A percentile compares a stretch with the other conserved stretches of the same genome.
These are phyloP conservation scores for Mucor piriformis DNA, from an alignment of 371 early-diverging fungal genomes.

Conservation along the genomic window DNA sequence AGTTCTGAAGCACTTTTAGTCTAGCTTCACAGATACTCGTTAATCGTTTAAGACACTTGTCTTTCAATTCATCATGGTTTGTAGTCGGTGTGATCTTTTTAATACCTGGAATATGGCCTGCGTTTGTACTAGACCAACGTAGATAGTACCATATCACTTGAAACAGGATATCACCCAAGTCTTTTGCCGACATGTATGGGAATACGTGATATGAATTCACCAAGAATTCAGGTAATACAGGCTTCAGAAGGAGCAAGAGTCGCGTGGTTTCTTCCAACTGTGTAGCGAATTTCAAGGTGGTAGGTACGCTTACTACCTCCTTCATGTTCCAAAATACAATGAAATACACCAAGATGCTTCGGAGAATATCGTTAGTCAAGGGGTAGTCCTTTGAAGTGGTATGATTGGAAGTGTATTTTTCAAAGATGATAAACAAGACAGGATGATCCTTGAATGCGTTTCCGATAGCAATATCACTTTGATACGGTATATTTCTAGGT, in stretches of 20 bases:
- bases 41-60: conserved; percentile 24
- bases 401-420: conserved; percentile 25
- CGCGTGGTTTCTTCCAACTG: conserved; percentile 47
- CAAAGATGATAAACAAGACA: conserved; percentile 38
- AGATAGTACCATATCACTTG: conserved; percentile 43
- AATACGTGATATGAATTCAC: conserved; percentile 30
- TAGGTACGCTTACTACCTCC: conserved; percentile 33
- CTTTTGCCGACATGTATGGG: conserved; percentile 38
- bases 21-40: conserved; percentile 25
- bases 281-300: conserved; percentile 39
- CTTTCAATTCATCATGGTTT: conserved; percentile 15
- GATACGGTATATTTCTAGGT: conserved; percentile 39
- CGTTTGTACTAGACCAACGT: conserved; percentile 19
- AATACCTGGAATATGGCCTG: conserved; percentile 23
- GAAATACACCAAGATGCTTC: conserved; percentile 47
- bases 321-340: conserved; percentile 55
- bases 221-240: conserved; percentile 29
- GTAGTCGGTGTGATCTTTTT: conserved; percentile 8
- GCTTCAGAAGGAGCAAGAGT: conserved; percentile 22
- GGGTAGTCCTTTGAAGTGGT: neutral
- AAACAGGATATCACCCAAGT: conserved; percentile 39
- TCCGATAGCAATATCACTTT: conserved; percentile 47
- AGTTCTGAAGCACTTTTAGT: conserved; percentile 14
- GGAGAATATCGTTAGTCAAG: conserved; percentile 27
- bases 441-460: conserved; percentile 53